phyloP scores from a whole-genome alignment of 805 yeast genomes.

The Saturnispora gosingensis region DNA sequence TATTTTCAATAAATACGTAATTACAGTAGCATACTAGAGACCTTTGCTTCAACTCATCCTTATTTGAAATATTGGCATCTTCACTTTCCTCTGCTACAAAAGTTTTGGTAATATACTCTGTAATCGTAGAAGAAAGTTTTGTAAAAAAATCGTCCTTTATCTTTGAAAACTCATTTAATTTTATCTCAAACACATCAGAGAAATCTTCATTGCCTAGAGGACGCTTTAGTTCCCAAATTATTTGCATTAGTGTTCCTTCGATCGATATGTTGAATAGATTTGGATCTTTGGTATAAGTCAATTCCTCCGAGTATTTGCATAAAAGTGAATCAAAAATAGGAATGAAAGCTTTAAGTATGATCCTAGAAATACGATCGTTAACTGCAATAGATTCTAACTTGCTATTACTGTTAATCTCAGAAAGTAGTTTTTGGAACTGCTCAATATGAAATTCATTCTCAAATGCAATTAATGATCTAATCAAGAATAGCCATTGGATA shows the following conservation, averaged over 20 bases:
- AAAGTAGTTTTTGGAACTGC: slow-evolving; percentile 8
- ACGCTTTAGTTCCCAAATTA: slow-evolving; percentile 11
- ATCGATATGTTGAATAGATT: slow-evolving; percentile 16
- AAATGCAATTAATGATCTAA: slow-evolving; percentile 20
- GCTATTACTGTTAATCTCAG: neutral
- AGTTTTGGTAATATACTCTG: neutral
- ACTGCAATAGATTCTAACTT: neutral
- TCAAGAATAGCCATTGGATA: slow-evolving; percentile 18
- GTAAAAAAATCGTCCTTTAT: neutral
- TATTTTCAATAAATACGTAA: neutral
- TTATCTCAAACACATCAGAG: slow-evolving; percentile 20
- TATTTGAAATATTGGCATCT: neutral
- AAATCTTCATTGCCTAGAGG: slow-evolving; percentile 16
- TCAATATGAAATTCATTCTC: slow-evolving; percentile 17
- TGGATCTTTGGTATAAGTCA: slow-evolving; percentile 11
- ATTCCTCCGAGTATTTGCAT: slow-evolving; percentile 4
- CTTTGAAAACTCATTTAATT: neutral
- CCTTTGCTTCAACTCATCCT: neutral
- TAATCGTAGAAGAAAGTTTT: neutral
- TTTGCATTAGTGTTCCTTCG: slow-evolving; percentile 17
- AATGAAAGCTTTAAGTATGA: slow-evolving; percentile 8
- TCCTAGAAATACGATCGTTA: slow-evolving; percentile 9
- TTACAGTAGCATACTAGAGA: neutral
- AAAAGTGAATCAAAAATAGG: slow-evolving; percentile 12
- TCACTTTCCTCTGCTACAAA: neutral